A percentile compares a stretch with the other conserved stretches of the same genome.
These are phyloP conservation scores for Gentiana macrophylla DNA, from an alignment of 257 asterid genomes.

Conservation along the genomic window DNA sequence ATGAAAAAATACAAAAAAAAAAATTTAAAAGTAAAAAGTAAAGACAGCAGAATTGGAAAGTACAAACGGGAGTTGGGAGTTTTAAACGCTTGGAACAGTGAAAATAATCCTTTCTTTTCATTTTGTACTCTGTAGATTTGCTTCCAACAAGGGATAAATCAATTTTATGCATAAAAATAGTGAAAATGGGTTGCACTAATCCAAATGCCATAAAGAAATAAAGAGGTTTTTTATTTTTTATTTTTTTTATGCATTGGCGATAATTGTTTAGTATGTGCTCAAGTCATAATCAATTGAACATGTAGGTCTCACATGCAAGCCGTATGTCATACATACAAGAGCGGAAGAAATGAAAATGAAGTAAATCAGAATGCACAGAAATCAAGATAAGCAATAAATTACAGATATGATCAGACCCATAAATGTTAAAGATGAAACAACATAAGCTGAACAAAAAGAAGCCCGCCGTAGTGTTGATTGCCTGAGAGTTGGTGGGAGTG, in stretches of 20 bases:
- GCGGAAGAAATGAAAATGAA: too few relatives aligned
- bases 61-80: not conserved
- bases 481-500: too few relatives aligned
- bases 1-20: slow-evolving; percentile 18
- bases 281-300: not conserved
- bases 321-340: too few relatives aligned
- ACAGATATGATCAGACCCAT: too few relatives aligned
- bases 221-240: too few relatives aligned
- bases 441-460: too few relatives aligned
- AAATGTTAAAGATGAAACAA: too few relatives aligned
- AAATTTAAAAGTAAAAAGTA: slow-evolving; percentile 2
- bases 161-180: not conserved
- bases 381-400: too few relatives aligned
- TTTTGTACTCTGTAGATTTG: not conserved
- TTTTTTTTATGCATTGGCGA: not conserved
- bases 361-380: too few relatives aligned
- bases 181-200: not conserved
- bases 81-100: not conserved
- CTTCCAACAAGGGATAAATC: not conserved
- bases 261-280: not conserved
- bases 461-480: too few relatives aligned
- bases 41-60: slow-evolving; percentile 2
- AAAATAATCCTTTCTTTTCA: slow-evolving; percentile 6
- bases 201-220: not conserved
- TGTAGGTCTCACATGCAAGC: too few relatives aligned